A percentile compares a stretch with the other conserved stretches of the same genome.
Evolutionary conservation across 2,329 filamentous ascomycete species (phyloP).

Genomic region (Colletotrichum plurivorum): DNA sequence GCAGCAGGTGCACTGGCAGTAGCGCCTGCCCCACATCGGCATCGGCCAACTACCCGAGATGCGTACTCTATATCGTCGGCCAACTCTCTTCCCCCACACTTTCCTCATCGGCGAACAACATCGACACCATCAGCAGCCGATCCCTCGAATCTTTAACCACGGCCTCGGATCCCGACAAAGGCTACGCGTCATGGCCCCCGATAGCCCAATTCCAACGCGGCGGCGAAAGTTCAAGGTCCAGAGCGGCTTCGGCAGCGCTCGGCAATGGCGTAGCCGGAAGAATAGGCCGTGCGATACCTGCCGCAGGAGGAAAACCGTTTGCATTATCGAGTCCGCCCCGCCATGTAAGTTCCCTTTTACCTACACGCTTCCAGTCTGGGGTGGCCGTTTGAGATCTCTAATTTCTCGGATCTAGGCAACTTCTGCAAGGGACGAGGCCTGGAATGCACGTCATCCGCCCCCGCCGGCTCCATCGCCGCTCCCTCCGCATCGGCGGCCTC

Average conservation of each 20-base stretch:
- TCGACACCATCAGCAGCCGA: no score
- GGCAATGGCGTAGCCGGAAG: constrained; percentile 60
- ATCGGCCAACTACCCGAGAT: not conserved
- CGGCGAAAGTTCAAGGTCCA: constrained; percentile 57
- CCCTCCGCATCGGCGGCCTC: not conserved
- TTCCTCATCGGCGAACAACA: no score
- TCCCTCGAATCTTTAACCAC: no score
- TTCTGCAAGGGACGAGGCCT: constrained; percentile 50
- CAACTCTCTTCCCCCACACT: not conserved
- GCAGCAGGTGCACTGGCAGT: no score
- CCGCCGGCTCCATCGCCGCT: no score
- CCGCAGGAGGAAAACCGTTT: constrained; percentile 61
- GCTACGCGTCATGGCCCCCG: not conserved
- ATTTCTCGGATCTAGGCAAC: constrained; percentile 43
- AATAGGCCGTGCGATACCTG: constrained; percentile 62
- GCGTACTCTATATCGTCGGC: not conserved
- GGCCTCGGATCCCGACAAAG: not conserved
- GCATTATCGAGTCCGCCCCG: constrained; percentile 59
- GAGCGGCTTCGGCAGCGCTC: constrained; percentile 57
- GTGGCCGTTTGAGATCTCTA: not conserved
- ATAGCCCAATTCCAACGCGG: not conserved
- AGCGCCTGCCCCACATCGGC: no score
- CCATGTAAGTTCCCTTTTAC: constrained; percentile 54
- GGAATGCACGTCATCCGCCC: not conserved
- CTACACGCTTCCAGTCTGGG: not conserved